Evolutionary conservation across 306 rosid genomes (phyloP), one percentile per base, ranked within the genome.

Genomic region (Erythrophleum fordii): DNA sequence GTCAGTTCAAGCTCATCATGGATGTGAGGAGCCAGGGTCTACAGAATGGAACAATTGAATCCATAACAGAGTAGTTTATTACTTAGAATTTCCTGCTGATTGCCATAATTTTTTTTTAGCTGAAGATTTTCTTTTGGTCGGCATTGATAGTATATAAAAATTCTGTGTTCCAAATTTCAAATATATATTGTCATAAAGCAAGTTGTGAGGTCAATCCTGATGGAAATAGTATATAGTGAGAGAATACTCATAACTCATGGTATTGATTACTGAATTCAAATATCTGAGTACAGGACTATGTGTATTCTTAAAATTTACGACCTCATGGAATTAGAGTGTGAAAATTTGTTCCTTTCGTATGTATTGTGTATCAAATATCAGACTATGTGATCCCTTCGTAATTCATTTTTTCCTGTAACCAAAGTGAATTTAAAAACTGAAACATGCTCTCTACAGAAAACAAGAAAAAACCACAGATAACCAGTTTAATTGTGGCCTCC

Each of bases 391-490:
- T 73, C 41, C 53, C 11, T 68, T 35, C 45, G 18, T 25, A 78
- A 62, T 69, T 23, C 6, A 8, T 37, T 67, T 64, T 73, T 75
- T 69, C 14, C 56, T 58, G 35, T 78, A 10, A 79, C 65, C 69
- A 26, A 73, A 28, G 72, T 64, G 46, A 11, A 41, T 39, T 34
- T 76, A 58, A 16, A 17, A 77, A 58, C 80, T 82, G 73, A 77
- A 69, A 52, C 28, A 28, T 77, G 35, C 9, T 66, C 23, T 64
- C 22, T 73, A 77, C 93, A 95, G 99, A 95, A 84, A 85, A 46
- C 76, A 91, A 91, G 92, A 83, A n/a, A 74, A 85, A 85, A 65
- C 97, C 97, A 1, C 88, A 81, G 85, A 85, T 93, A 75, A 95
- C 97, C 84, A 81, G 83, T 75, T 80, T 93, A 77, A 89, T 95